Conservation (phyloP, 2,329 filamentous ascomycete species). For the Bipolaris zeicola region DNA sequence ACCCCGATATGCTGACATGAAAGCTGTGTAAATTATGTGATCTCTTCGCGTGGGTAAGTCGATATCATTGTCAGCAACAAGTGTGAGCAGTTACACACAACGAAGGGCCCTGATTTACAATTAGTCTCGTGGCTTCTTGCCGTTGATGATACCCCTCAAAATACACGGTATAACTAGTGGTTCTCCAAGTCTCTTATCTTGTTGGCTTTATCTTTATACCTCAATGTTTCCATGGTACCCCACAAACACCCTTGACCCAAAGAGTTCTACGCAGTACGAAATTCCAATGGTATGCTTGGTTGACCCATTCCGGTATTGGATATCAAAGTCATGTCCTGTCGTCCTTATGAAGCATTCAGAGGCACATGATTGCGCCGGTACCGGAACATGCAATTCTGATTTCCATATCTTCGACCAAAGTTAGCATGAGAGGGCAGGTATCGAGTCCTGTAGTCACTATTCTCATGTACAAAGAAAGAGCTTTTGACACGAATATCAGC, state of each 20-base stretch:
- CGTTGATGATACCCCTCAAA: background rate
- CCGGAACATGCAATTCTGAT: background rate
- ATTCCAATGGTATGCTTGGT: background rate
- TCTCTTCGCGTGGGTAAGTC: too few species aligned
- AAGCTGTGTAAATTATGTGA: background rate
- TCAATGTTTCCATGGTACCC: background rate
- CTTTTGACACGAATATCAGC: background rate
- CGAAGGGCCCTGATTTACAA: background rate
- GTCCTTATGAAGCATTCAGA: background rate
- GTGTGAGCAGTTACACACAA: background rate
- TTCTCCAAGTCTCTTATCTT: background rate
- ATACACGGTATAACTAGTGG: background rate
- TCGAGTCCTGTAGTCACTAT: background rate
- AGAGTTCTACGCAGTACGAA: background rate
- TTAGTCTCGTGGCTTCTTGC: background rate
- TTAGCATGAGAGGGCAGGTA: background rate
- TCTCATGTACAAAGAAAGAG: background rate
- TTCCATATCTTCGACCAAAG: background rate
- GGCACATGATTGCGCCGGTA: background rate
- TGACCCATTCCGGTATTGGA: background rate
- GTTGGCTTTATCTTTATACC: background rate
- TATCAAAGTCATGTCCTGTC: background rate
- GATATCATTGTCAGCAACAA: background rate
- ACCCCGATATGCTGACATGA: too few species aligned
- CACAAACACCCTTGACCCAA: background rate